A percentile compares a stretch with the other conserved stretches of the same genome.
These are phyloP conservation scores for Leccinum arenicola DNA, from an alignment of 768 basidiomycete genomes.

Conservation along the genomic window DNA sequence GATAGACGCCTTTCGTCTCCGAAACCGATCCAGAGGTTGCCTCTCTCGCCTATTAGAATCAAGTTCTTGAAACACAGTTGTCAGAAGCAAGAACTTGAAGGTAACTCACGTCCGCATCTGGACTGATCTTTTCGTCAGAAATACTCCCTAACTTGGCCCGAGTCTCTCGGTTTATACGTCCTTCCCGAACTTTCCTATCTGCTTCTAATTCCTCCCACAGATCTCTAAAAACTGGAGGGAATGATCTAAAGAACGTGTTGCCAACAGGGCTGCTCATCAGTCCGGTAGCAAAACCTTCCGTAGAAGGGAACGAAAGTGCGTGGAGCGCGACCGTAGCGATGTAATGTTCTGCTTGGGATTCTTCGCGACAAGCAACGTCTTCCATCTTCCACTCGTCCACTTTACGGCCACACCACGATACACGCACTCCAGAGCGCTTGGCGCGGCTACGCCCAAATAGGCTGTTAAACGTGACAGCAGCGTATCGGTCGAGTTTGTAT, in stretches of 20 bases:
- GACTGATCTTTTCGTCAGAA: slow-evolving; percentile 56
- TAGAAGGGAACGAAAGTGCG: slow-evolving; percentile 61
- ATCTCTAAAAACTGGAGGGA: slow-evolving; percentile 81
- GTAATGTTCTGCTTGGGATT: slow-evolving; percentile 85
- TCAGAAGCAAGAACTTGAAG: neutral
- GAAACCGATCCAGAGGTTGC: slow-evolving; percentile 16
- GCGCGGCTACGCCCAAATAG: slow-evolving; percentile 74
- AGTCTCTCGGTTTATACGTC: slow-evolving; percentile 58
- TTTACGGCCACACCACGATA: slow-evolving; percentile 69
- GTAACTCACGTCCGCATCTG: slow-evolving; percentile 39
- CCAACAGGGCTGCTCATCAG: slow-evolving; percentile 42
- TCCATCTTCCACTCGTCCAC: slow-evolving; percentile 77
- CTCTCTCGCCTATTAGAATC: slow-evolving; percentile 15
- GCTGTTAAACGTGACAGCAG: slow-evolving; percentile 62
- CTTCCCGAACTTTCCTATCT: slow-evolving; percentile 56
- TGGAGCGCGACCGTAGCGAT: slow-evolving; percentile 85
- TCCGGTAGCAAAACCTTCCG: slow-evolving; percentile 63
- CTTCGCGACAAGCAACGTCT: slow-evolving; percentile 75
- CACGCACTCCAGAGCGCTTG: slow-evolving; percentile 64
- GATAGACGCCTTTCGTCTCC: slow-evolving; percentile 18
- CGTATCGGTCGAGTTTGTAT: slow-evolving; percentile 67
- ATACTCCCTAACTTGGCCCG: slow-evolving; percentile 72
- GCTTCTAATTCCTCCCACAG: slow-evolving; percentile 89
- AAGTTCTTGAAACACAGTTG: neutral
- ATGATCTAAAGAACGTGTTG: slow-evolving; percentile 67